These are phyloP conservation scores for Botryotinia globosa DNA, from an alignment of 2,329 filamentous ascomycete species.

Conservation along the genomic window DNA sequence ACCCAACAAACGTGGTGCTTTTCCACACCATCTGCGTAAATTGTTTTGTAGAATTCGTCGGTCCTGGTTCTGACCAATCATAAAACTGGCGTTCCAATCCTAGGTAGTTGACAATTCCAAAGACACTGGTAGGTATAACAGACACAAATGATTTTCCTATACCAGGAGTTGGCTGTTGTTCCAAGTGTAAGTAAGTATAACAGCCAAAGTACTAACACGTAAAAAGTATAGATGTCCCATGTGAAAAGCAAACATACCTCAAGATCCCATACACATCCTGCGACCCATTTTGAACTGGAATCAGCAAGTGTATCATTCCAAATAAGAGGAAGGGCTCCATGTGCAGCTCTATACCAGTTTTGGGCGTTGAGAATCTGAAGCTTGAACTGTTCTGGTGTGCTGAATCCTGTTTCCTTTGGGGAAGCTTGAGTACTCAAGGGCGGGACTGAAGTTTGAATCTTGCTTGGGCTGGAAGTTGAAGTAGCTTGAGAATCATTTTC, in stretches of 20 bases:
- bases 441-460: background rate
- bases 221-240: too few species aligned
- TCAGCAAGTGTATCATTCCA: slow-evolving; percentile 8
- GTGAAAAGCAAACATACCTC: background rate
- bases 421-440: background rate
- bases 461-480: background rate
- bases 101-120: background rate
- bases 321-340: background rate
- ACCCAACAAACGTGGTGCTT: background rate
- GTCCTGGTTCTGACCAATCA: background rate
- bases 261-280: background rate
- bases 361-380: background rate
- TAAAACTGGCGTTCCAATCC: background rate
- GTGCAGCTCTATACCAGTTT: slow-evolving; percentile 3
- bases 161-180: background rate
- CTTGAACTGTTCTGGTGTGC: background rate
- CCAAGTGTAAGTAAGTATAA: background rate
- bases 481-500: background rate
- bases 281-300: background rate
- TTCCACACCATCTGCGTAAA: slow-evolving; percentile 9
- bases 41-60: background rate
- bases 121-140: background rate
- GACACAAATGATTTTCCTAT: background rate
- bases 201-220: background rate
- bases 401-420: background rate